A percentile compares a stretch with the other conserved stretches of the same genome.
Conservation (phyloP, 495 filamentous ascomycete species). For the Penicillium alfredii region DNA sequence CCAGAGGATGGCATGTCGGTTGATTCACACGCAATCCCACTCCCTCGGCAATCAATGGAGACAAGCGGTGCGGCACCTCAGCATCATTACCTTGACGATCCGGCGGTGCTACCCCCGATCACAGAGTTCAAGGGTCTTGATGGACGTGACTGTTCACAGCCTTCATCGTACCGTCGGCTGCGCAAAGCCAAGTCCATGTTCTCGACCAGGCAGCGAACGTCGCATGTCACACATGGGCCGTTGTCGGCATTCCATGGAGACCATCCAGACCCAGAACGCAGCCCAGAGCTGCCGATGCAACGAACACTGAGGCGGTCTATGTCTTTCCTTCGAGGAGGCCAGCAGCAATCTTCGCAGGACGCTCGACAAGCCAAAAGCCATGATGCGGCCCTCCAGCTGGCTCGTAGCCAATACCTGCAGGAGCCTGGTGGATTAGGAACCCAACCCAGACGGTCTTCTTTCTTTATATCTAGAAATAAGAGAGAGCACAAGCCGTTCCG, state of each 20-base stretch:
- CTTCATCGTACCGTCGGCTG: slow-evolving; percentile 70
- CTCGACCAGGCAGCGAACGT: slow-evolving; percentile 42
- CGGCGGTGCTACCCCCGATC: slow-evolving; percentile 29
- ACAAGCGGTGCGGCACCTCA: background rate
- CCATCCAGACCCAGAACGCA: slow-evolving; percentile 13
- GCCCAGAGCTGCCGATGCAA: slow-evolving; percentile 19
- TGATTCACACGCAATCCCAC: background rate
- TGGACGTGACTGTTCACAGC: slow-evolving; percentile 55
- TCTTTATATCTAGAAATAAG: slow-evolving; percentile 39
- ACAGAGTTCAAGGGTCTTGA: slow-evolving; percentile 43
- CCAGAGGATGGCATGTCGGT: slow-evolving; percentile 7
- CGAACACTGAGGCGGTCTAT: slow-evolving; percentile 49
- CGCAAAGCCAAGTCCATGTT: slow-evolving; percentile 72
- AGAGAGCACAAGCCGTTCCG: slow-evolving; percentile 50
- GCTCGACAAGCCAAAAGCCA: slow-evolving; percentile 32
- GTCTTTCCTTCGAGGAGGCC: slow-evolving; percentile 53
- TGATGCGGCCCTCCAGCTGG: slow-evolving; percentile 44
- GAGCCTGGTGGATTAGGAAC: slow-evolving; percentile 26
- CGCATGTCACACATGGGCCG: slow-evolving; percentile 18
- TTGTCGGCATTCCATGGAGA: slow-evolving; percentile 11
- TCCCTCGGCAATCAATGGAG: slow-evolving; percentile 4
- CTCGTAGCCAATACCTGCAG: slow-evolving; percentile 42
- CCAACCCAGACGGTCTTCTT: slow-evolving; percentile 40
- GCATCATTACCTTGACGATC: slow-evolving; percentile 8
- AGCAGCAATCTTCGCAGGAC: slow-evolving; percentile 11